Base-by-base conservation (phyloP, 768 basidiomycete species). In the Trametes meyenii region DNA sequence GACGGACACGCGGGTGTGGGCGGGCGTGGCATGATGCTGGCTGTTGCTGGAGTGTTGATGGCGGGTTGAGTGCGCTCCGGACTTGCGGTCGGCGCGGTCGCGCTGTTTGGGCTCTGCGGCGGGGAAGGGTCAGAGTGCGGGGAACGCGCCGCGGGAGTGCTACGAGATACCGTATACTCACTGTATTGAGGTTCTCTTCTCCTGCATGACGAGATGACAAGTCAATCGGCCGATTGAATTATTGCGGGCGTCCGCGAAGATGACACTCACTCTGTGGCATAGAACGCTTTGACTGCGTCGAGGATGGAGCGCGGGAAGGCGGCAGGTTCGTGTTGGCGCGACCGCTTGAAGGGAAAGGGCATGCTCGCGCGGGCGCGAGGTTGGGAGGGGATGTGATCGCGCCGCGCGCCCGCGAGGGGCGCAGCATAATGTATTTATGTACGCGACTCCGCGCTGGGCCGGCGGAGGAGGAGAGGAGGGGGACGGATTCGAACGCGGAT, bases 271-370 rank as follows among this genome's bases (percentile, higher is more conserved):
- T 64, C 63, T 48, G 54, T 45, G n/a, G 63, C 57, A 52, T 67
- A 67, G 48, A 67, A 62, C 17, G 66, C 55, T 51, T 62, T 67
- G 45, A 67, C 63, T 14, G 63, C 75, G 66, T 73, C 80, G 50
- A 78, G 77, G 65, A 86, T 78, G 42, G 85, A 85, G 55, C 76
- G 80, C 60, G 80, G 58, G 49, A 64, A 80, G 65, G 84, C 72
- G 55, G 75, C 76, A 67, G 80, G 66, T 66, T 79, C 80, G 64
- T 76, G 76, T 63, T 77, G 80, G 67, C 78, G 81, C 33, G 82
- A 55, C 65, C 76, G 78, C 74, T 75, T 78, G 69, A 81, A 75
- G 56, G 77, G 73, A 63, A 71, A 75, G 67, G 78, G 69, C 76
- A 80, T 79, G 63, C 67, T 73, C 44, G 49, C 40, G 26, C 36